Base-by-base conservation (phyloP, 345 rosid species). In the Eucalyptus erythrocorys region DNA sequence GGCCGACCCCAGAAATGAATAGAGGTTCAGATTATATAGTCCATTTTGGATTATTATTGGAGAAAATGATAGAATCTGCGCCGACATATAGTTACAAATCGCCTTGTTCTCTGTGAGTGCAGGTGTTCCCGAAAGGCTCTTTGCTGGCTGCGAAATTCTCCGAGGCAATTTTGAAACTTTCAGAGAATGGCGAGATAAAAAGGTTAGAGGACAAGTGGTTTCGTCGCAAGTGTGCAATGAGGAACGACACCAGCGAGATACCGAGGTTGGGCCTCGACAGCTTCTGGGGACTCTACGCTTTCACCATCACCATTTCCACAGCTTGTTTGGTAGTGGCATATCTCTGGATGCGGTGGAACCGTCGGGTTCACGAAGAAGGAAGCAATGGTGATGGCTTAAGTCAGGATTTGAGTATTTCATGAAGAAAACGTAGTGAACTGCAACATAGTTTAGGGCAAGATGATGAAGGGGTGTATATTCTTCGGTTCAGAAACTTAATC, bases 61-160 rank as follows among this genome's bases (percentile, higher is more conserved):
- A 10, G 42, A 68, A 68, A 68, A 34, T 3, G 80, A 68, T 34
- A 68, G 80, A 34, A 16, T 68, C 80, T 32, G 43, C 37, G 80
- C 80, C 12, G 80, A 32, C 14, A 37, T 37, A 34, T 37, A 51
- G 57, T 51, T 51, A 71, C 82, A 19, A 71, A 19, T 37, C 14
- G 45, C 45, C 45, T 37, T 37, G 82, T 71, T 21, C 82, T 71
- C 45, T 37, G 49, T 30, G 43, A 26, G 9, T 10, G 13, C 87
- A 94, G 95, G 93, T 81, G 51, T 93, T 94, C 88, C 94, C 89
- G 85, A 94, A 91, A 59, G 94, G 93, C 4, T 94, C 96, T 45
- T 93, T 93, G 2, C 82, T 94, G 57, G 89, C 92, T 7, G 45
- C 61, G 8, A 94, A 93, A 48, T 48, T 94, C 91, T 93, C 94